phyloP scores from a whole-genome alignment of 1,284 basidiomycete species.

The Golubevia pallescens region DNA sequence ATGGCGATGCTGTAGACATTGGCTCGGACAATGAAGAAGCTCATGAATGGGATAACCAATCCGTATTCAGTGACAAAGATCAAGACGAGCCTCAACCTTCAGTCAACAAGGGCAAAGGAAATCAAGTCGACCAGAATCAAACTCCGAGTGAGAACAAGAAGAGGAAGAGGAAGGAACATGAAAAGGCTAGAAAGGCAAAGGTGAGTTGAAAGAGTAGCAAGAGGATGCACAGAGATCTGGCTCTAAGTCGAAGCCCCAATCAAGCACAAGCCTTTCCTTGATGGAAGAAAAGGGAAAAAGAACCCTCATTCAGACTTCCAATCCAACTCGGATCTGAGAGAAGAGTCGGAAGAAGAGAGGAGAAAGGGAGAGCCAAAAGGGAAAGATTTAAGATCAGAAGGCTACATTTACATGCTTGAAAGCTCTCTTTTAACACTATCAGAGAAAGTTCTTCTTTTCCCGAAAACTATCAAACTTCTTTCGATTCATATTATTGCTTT shows the following conservation, averaged over 20 bases:
- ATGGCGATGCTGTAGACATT: constrained; percentile 22
- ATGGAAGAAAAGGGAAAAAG: constrained; percentile 5
- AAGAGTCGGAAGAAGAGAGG: constrained; percentile 6
- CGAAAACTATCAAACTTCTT: no score
- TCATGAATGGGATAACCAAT: constrained; percentile 11
- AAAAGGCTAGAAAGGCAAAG: constrained; percentile 41
- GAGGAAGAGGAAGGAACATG: constrained; percentile 31
- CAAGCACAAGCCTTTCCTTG: no score
- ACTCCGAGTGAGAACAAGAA: constrained; percentile 41
- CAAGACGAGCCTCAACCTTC: not conserved
- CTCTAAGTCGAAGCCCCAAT: no score
- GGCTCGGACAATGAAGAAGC: not conserved
- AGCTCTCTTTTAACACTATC: no score
- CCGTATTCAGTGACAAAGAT: constrained; percentile 9
- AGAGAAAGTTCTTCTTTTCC: no score
- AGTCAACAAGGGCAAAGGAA: not conserved
- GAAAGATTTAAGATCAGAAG: not conserved
- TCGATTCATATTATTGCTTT: no score
- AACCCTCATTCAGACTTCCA: not conserved
- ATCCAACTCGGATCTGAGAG: no score
- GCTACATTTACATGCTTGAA: constrained; percentile 6
- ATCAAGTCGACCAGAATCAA: constrained; percentile 19
- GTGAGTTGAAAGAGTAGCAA: constrained; percentile 20
- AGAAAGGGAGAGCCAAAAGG: constrained; percentile 1
- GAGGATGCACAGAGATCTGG: constrained; percentile 9